phyloP scores from a whole-genome alignment of 495 filamentous ascomycete species.

The Penicillium roqueforti region DNA sequence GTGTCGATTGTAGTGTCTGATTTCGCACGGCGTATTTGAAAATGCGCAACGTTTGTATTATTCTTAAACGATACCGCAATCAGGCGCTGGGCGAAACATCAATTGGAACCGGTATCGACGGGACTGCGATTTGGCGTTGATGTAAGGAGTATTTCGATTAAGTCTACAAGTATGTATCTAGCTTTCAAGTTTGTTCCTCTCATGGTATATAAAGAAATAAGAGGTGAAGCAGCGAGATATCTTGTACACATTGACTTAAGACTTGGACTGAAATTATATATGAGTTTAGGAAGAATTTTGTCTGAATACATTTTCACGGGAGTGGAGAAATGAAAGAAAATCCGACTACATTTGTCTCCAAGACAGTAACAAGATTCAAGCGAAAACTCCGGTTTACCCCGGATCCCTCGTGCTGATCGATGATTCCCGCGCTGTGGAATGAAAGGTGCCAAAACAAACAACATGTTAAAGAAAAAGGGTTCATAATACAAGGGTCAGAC shows the following conservation, averaged over 20 bases:
- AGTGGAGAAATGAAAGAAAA: constrained; percentile 28
- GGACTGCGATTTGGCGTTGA: background rate
- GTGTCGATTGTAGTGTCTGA: no score
- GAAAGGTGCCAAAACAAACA: constrained; percentile 30
- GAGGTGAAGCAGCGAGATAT: background rate
- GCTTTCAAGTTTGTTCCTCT: background rate
- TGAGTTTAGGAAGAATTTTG: constrained; percentile 8
- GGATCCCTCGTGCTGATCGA: constrained; percentile 31
- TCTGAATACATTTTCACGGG: constrained; percentile 27
- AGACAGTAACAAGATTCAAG: constrained; percentile 40
- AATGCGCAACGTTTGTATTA: background rate
- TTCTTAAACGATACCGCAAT: background rate
- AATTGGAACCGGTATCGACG: no score
- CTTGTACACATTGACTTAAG: background rate
- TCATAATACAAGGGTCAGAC: constrained; percentile 37
- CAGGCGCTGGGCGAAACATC: no score
- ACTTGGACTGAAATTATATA: constrained; percentile 1
- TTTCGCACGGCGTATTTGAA: background rate
- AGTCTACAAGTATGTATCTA: background rate
- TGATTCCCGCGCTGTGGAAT: constrained; percentile 38
- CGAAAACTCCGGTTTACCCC: constrained; percentile 39
- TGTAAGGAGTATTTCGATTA: background rate
- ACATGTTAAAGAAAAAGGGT: constrained; percentile 25
- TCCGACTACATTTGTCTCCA: constrained; percentile 46
- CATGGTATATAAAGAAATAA: background rate